phyloP scores from a whole-genome alignment of 805 yeast species.

The Allodekkera sacchari region DNA sequence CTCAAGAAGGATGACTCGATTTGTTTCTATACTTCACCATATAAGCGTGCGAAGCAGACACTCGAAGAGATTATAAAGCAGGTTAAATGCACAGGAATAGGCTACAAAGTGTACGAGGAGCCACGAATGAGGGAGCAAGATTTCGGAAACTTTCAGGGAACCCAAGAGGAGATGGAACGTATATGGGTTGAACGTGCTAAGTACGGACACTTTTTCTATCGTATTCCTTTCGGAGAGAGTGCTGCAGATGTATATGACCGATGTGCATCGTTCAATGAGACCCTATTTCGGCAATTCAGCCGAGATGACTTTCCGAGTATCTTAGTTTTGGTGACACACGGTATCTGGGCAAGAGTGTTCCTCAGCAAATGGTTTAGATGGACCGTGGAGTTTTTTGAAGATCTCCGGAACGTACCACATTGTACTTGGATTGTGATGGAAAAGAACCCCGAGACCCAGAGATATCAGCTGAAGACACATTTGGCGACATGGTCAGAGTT shows the following conservation, averaged over 20 bases:
- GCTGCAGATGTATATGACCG: conserved; percentile 95
- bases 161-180: conserved; percentile 65
- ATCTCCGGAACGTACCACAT: conserved; percentile 74
- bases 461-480: conserved; percentile 51
- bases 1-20: conserved; percentile 44
- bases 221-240: conserved; percentile 90
- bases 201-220: conserved; percentile 81
- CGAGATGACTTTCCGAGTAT: conserved; percentile 67
- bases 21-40: conserved; percentile 81
- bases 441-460: conserved; percentile 35
- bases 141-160: conserved; percentile 86
- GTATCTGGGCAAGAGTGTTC: conserved; percentile 90
- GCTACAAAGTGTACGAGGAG: conserved; percentile 66
- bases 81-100: conserved; percentile 30
- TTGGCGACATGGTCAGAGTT: conserved; percentile 67
- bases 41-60: conserved; percentile 77
- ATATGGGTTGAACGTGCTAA: conserved; percentile 80
- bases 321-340: conserved; percentile 82
- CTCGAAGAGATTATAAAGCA: conserved; percentile 60
- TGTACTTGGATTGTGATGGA: conserved; percentile 81
- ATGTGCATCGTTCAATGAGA: conserved; percentile 83
- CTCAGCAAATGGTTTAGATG: conserved; percentile 92
- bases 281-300: conserved; percentile 73
- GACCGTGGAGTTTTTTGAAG: conserved; percentile 85
- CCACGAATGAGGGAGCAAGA: conserved; percentile 93